Percentiles rank a stretch among this genome's conserved stretches.
Conservation (phyloP, 2,329 filamentous ascomycete species). For the Trichoderma citrinoviride region DNA sequence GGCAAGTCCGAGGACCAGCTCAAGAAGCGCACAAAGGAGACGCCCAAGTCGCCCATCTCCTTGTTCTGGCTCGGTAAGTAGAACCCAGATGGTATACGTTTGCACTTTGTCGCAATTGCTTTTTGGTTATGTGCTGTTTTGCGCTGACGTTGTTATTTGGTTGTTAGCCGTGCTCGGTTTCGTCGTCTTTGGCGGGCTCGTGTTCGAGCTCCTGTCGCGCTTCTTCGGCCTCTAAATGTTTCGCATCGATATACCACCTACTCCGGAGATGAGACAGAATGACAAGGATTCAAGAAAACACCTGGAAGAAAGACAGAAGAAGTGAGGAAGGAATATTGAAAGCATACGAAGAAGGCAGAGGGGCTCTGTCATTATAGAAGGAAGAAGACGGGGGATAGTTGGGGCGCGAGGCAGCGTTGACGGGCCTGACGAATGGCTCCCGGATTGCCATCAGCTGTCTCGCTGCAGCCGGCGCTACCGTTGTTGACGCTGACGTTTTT, state of each 20-base stretch:
- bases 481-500: conserved; percentile 2
- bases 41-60: conserved; percentile 60
- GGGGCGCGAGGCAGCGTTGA: not conserved
- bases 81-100: not conserved
- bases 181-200: conserved; percentile 58
- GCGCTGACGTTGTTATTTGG: not conserved
- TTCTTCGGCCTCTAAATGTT: conserved; percentile 42
- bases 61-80: conserved; percentile 59
- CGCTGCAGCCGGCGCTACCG: not conserved
- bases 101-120: not conserved
- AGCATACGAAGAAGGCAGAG: not conserved
- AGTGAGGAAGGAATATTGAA: not conserved
- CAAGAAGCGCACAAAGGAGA: conserved; percentile 59
- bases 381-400: not conserved
- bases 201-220: conserved; percentile 57
- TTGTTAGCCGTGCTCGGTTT: conserved; percentile 54
- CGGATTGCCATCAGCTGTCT: not conserved
- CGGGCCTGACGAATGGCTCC: not conserved
- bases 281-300: not conserved
- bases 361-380: not conserved
- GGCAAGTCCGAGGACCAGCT: conserved; percentile 68
- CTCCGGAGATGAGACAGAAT: not conserved
- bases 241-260: not conserved
- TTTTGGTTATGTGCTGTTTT: not conserved
- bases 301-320: not conserved